Evolutionary conservation across 208 protist species (phyloP), one percentile per base, ranked within the genome.

Genomic region (Wallacemonas rigidus): DNA sequence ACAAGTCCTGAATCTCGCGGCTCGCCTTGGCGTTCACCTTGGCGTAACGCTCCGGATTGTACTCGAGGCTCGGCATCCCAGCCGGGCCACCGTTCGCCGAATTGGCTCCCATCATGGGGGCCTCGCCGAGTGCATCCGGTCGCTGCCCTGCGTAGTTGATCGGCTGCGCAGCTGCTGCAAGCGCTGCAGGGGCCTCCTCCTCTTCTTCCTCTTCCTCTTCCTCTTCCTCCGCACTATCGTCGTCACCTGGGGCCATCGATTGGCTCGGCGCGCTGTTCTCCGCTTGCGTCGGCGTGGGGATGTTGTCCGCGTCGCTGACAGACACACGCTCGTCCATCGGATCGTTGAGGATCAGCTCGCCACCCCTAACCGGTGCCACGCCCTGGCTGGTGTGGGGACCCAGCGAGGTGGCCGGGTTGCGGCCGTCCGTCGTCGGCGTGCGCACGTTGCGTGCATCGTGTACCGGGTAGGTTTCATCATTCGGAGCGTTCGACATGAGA

Each of bases 1-100:
- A 99, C n/a, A 99, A 81, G n/a, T 99, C 97, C 69, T 96, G 93
- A 65, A 99, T 91, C 79, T 99, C 97, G 2, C 67, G 68, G 47
- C 79, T 93, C n/a, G 98, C 96, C 6, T 77, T 86, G 44, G 86
- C 78, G 77, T 97, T 91, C 15, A 88, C 64, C 50, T 88, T 85
- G 57, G 88, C 86, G 79, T 98, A 98, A 51, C 95, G 84, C 26
- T 85, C 82, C 8, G 95, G 91, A 75, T 97, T 90, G 86, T 98
- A 98, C 68, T 83, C 79, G 50, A 79, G 71, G 57, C 79, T 83
- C 53, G 72, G 70, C 38, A 75, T 64, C 9, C 69, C 73, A 6
- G 63, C 61, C 8, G 61, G 41, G 26, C 26, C 51, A 40, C 45
- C 44, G 60, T 43, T 62, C 1, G 51, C 56, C n/a, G 57, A 78